phyloP scores from a whole-genome alignment of 192 early-diverging fungal genomes.

The Podila minutissima region DNA sequence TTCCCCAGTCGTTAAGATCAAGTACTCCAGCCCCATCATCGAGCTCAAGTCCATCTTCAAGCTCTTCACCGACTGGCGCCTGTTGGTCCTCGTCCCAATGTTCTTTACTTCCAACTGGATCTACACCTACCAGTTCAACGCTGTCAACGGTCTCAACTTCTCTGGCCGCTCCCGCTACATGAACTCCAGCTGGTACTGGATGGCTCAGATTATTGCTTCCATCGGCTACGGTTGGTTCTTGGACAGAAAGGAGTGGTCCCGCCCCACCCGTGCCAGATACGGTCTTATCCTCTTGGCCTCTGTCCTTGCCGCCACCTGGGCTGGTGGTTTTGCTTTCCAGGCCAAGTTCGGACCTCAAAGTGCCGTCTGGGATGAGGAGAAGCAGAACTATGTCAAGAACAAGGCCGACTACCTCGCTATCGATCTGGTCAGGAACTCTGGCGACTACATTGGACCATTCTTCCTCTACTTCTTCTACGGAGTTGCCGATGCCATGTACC shows the following conservation, averaged over 20 bases:
- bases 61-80: conserved; percentile 73
- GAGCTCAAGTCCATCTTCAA: conserved; percentile 61
- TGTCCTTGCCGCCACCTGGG: conserved; percentile 66
- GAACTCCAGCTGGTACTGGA: conserved; percentile 82
- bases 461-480: conserved; percentile 82
- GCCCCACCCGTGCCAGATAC: conserved; percentile 71
- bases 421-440: conserved; percentile 20
- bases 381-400: conserved; percentile 14
- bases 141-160: conserved; percentile 70
- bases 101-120: conserved; percentile 82
- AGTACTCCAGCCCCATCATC: conserved; percentile 69
- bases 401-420: conserved; percentile 13
- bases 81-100: conserved; percentile 73
- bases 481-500: conserved; percentile 83
- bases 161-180: conserved; percentile 70
- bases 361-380: neutral
- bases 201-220: conserved; percentile 80
- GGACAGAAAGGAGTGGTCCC: conserved; percentile 61
- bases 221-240: conserved; percentile 68
- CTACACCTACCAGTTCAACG: conserved; percentile 74
- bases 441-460: conserved; percentile 62
- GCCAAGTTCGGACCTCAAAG: conserved; percentile 50
- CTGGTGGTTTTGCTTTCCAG: conserved; percentile 66
- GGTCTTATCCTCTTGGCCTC: conserved; percentile 60
- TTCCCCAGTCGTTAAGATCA: conserved; percentile 67